Base-by-base conservation (phyloP, 192 early-diverging fungal genomes). In the Coemansia furcata region DNA sequence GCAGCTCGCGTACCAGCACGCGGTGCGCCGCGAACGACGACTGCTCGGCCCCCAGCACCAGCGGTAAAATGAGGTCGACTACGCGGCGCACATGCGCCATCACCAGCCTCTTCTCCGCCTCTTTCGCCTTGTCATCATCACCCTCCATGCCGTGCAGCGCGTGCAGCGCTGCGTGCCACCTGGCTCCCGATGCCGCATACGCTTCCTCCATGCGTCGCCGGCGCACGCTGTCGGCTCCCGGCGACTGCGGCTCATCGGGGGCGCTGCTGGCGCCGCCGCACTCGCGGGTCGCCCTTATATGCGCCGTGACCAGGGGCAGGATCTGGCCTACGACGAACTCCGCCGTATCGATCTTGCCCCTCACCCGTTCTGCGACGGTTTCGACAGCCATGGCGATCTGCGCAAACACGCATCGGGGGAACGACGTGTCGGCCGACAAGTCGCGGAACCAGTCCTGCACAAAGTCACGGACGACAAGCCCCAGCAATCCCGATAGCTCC, bases 1-100 rank as follows among this genome's bases (percentile, higher is more conserved):
- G 61, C 9, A 98, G 73, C 71, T 98, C 96, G 11, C 93, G 77
- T 3, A 96, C 66, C 14, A 97, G 60, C 29, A 87, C 69, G 11
- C 79, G 65, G 52, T 94, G 82, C 17, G 89, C 76, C 3, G 67
- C 72, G 58, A 89, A 89, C 39, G 83, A 61, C 7, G 86, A 52
- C 54, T 93, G 90, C 3, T 71, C 80, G 17, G 80, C 73, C 5
- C 88, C 83, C 60, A 90, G 73, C 4, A 95, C 60, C n/a, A 86
- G 65, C 7, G 90, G 90, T 54, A 94, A 38, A 3, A 93, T 62
- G 12, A 82, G 68, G 30, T 90, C 87, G 0, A 91, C 69, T 3
- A 91, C 65, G 3, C 72, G 71, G 4, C 94, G 80, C 19, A 96
- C 74, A 67, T 93, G 88, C 1, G 74, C 87, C 59, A 83, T 69